A percentile compares a stretch with the other conserved stretches of the same genome.
Conservation (phyloP, 2,329 filamentous ascomycete genomes). For the Dactylellina leptospora region DNA sequence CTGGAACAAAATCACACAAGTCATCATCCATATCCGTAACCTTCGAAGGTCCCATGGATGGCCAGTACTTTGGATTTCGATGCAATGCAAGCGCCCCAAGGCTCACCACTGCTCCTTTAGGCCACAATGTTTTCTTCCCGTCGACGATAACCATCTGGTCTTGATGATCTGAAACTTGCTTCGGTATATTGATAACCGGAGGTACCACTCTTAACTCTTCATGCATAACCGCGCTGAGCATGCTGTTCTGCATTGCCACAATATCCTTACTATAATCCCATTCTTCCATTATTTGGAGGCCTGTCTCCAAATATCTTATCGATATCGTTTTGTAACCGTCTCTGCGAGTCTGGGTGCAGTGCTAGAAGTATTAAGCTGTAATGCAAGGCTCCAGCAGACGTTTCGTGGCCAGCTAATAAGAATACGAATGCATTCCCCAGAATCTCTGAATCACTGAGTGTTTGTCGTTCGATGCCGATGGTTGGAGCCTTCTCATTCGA, state of each 20-base stretch:
- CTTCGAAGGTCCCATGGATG: conserved; percentile 58
- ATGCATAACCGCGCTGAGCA: conserved; percentile 40
- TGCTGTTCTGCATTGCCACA: conserved; percentile 46
- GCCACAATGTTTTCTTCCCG: conserved; percentile 69
- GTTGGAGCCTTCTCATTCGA: conserved; percentile 38
- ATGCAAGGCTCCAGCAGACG: conserved; percentile 77
- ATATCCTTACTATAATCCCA: conserved; percentile 58
- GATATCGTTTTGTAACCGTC: conserved; percentile 73
- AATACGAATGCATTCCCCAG: conserved; percentile 76
- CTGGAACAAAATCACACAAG: conserved; percentile 73
- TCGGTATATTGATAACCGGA: conserved; percentile 76
- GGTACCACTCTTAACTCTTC: conserved; percentile 64
- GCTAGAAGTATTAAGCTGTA: conserved; percentile 76
- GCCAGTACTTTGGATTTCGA: conserved; percentile 78
- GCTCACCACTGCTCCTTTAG: conserved; percentile 67
- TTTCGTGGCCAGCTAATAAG: conserved; percentile 80
- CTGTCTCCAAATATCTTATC: conserved; percentile 61
- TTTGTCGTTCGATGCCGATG: conserved; percentile 58
- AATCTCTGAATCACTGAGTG: conserved; percentile 71
- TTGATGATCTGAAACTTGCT: conserved; percentile 62
- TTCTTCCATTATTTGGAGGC: conserved; percentile 53
- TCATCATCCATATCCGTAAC: conserved; percentile 59
- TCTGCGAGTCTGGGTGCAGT: conserved; percentile 71
- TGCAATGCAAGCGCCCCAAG: conserved; percentile 69
- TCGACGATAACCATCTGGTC: conserved; percentile 70